Evolutionary conservation across 176 grass and related monocot species (phyloP), one percentile per base, ranked within the genome.

Genomic region (Oryza brachyantha): DNA sequence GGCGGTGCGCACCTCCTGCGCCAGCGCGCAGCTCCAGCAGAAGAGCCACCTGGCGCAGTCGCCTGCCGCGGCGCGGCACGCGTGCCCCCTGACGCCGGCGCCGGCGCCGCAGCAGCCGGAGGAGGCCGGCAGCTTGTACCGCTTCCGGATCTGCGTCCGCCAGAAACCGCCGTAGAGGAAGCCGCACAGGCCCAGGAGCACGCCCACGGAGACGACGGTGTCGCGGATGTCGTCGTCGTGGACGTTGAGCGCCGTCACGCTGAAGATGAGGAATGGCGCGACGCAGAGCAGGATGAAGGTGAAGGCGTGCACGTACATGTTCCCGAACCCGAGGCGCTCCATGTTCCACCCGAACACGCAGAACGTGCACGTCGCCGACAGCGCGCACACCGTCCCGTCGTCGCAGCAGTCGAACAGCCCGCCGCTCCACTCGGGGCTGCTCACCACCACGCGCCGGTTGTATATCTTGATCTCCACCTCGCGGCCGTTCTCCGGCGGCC

Each of bases 291-390:
- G 72, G 13, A 72, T 34, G 72, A 99, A 99, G 74, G 96, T 99
- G 75, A 73, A 85, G 72, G 93, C 81, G 76, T 99, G 96, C 63
- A 99, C 92, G 72, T 95, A 99, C 96, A 95, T 99, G 86, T 99
- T 99, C 34, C 96, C 96, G 76, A 99, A 85, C n/a, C 96, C 96
- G 22, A 99, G 92, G 46, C 96, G 82, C 85, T 99, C 96, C 88
- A 95, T 87, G 81, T 95, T 99, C 96, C 96, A 99, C 22, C 96
- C 92, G 70, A 95, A 95, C 7, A 99, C 90, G 52, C 96, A 99
- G 81, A 93, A 86, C 0, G 92, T 95, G 81, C 88, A 99, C 45
- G 75, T 58, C 79, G 86, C 72, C 10, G 96, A 95, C 45, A 92
- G 81, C 61, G 63, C 64, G 54, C 86, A 99, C 50, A 87, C 92